phyloP scores from a whole-genome alignment of 2,329 filamentous ascomycete genomes.

The Graphilbum sp. region DNA sequence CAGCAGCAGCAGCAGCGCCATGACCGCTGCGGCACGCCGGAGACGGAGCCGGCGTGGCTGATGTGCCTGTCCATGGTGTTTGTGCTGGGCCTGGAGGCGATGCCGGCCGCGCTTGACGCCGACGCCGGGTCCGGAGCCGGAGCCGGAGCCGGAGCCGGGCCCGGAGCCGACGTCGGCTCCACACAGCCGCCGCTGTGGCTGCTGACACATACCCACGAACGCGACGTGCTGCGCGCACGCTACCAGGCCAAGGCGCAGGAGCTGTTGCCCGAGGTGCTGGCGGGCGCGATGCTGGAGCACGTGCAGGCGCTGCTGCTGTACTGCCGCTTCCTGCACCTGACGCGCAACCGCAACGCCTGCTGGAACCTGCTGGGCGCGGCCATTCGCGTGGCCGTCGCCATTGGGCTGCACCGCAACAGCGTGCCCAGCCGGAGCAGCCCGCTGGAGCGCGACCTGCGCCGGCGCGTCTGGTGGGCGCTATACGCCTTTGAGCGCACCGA shows the following conservation, averaged over 20 bases:
- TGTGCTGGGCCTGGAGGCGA: conserved; percentile 8
- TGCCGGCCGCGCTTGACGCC: conserved; percentile 1
- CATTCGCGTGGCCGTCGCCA: conserved; percentile 9
- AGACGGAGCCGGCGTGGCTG: conserved; percentile 8
- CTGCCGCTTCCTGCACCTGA: conserved; percentile 9
- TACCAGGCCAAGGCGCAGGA: conserved; percentile 6
- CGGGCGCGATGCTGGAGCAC: conserved; percentile 7
- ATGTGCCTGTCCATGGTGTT: conserved; percentile 11
- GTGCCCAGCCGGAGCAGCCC: conserved; percentile 13
- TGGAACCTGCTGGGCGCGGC: conserved; percentile 10
- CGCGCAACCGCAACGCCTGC: conserved; percentile 8
- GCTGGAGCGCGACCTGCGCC: conserved; percentile 13
- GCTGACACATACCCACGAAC: conserved; percentile 1
- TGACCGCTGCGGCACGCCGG: neutral
- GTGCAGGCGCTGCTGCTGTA: conserved; percentile 11
- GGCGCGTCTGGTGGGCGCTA: conserved; percentile 17
- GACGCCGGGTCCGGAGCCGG: conserved; percentile 2
- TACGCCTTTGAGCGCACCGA: conserved; percentile 17
- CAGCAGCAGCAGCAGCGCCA: neutral
- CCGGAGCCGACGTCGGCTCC: conserved; percentile 5
- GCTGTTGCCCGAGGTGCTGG: conserved; percentile 7
- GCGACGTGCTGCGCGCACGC: conserved; percentile 3
- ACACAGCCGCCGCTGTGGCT: neutral
- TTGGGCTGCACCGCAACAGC: conserved; percentile 9
- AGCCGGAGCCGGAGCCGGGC: conserved; percentile 8